phyloP scores from a whole-genome alignment of 352 stramenopile genomes.

The Blastocystis sp. region DNA sequence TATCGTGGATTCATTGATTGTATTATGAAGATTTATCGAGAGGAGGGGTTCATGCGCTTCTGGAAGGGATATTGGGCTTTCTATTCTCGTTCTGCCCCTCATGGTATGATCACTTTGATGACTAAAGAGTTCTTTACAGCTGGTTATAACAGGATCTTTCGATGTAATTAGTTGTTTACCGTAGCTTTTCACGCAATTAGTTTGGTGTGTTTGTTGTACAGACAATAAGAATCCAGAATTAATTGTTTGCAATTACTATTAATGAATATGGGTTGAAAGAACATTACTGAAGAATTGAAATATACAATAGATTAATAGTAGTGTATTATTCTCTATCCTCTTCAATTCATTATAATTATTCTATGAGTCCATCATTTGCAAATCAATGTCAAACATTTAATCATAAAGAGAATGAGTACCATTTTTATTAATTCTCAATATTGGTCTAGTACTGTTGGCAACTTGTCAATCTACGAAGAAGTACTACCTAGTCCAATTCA shows the following conservation, averaged over 20 bases:
- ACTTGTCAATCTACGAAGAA: too few species aligned
- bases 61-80: constrained; percentile 95
- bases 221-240: not conserved
- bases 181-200: not conserved
- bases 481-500: too few species aligned
- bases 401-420: too few species aligned
- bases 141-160: constrained; percentile 27
- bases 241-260: not conserved
- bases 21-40: constrained; percentile 82
- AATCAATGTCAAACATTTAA: too few species aligned
- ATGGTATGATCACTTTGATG: constrained; percentile 98
- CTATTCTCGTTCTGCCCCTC: constrained; percentile 90
- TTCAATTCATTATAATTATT: not conserved
- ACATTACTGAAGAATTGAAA: not conserved
- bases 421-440: too few species aligned
- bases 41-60: constrained; percentile 89
- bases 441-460: too few species aligned
- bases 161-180: not conserved
- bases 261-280: not conserved
- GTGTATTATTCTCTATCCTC: not conserved
- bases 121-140: constrained; percentile 76
- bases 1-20: constrained; percentile 88
- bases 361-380: not conserved
- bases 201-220: not conserved
- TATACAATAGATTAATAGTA: not conserved